phyloP scores from a whole-genome alignment of 768 basidiomycete species.

The Lactarius sanguifluus region DNA sequence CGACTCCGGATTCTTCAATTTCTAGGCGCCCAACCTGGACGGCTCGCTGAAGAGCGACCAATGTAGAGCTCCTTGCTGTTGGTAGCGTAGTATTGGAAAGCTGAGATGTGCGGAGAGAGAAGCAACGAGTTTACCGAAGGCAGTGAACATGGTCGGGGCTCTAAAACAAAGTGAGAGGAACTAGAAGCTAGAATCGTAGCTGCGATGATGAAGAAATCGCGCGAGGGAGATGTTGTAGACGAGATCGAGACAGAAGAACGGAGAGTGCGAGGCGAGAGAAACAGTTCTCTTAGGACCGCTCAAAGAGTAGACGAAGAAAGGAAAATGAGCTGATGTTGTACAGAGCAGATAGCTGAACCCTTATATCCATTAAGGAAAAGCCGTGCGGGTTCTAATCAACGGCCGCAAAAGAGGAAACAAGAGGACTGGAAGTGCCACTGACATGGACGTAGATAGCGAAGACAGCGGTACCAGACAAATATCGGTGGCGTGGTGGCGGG shows the following conservation, averaged over 20 bases:
- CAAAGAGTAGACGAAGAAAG: no score
- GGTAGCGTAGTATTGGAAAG: background rate
- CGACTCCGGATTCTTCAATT: slow-evolving; percentile 33
- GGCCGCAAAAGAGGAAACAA: background rate
- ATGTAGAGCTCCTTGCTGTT: slow-evolving; percentile 35
- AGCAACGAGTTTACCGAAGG: slow-evolving; percentile 13
- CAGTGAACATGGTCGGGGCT: slow-evolving; percentile 1
- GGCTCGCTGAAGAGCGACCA: slow-evolving; percentile 32
- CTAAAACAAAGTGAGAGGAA: background rate
- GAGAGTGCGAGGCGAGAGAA: background rate
- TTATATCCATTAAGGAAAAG: background rate
- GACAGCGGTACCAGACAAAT: no score
- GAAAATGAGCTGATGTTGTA: background rate
- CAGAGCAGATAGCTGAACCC: background rate
- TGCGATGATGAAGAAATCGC: no score
- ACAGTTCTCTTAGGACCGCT: background rate
- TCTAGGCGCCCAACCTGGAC: slow-evolving; percentile 34
- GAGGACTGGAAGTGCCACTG: no score
- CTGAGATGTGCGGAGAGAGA: background rate
- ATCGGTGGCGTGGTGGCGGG: no score
- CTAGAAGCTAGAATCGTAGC: background rate
- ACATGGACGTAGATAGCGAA: no score
- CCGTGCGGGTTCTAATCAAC: no score
- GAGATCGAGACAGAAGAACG: background rate
- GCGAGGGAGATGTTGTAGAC: background rate